These are phyloP conservation scores for Metarhizium humberi DNA, from an alignment of 2,329 filamentous ascomycete genomes.

Conservation along the genomic window DNA sequence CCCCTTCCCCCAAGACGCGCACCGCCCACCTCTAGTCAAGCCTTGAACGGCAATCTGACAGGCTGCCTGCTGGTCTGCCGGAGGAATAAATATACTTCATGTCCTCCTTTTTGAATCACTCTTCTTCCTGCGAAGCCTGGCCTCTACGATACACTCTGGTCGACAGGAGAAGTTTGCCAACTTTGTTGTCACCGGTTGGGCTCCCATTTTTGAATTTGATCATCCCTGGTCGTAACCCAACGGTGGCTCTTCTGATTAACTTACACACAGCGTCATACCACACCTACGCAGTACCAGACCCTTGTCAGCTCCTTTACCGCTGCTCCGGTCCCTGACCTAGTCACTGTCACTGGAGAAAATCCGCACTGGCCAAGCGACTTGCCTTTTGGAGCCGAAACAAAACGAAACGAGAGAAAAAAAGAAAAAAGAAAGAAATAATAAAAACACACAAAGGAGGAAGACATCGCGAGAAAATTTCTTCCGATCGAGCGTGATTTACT, in stretches of 20 bases:
- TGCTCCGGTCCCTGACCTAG: not conserved
- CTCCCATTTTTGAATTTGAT: not conserved
- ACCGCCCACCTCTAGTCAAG: not conserved
- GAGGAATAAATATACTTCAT: not conserved
- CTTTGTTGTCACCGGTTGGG: not conserved
- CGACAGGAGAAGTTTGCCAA: not conserved
- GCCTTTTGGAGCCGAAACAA: not conserved
- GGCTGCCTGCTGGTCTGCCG: slow-evolving; percentile 1
- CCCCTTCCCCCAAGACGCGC: not conserved
- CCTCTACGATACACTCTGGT: not conserved
- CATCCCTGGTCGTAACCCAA: not conserved
- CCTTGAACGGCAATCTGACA: not conserved
- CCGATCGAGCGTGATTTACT: not conserved
- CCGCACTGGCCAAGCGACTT: not conserved
- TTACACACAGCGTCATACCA: not conserved
- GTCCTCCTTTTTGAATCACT: not conserved
- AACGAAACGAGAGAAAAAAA: not conserved
- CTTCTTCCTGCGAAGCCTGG: not conserved
- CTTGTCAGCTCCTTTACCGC: not conserved
- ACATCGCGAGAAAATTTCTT: not conserved
- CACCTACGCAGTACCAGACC: not conserved
- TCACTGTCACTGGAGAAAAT: not conserved
- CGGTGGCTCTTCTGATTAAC: not conserved
- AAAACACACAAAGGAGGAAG: not conserved
- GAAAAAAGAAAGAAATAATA: not conserved